phyloP scores from a whole-genome alignment of 2,329 filamentous ascomycete species.

The Alternaria hordeiaustralica region DNA sequence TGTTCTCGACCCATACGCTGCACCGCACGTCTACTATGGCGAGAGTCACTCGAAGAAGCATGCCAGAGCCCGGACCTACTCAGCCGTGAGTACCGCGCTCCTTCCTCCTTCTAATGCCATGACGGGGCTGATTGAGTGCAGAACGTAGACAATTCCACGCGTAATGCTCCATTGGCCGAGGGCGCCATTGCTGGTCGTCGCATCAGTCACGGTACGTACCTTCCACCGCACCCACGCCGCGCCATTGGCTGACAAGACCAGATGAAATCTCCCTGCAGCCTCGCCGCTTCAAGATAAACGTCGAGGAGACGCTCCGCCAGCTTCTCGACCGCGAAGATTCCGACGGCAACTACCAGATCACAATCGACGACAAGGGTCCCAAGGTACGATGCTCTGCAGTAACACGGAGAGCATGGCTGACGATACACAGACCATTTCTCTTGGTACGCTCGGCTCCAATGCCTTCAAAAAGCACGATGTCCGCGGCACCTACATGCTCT shows the following conservation, averaged over 20 bases:
- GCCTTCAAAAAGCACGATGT: conserved; percentile 89
- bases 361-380: conserved; percentile 91
- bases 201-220: conserved; percentile 47
- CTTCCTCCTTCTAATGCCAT: not conserved
- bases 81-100: conserved; percentile 55
- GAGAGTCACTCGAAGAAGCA: conserved; percentile 56
- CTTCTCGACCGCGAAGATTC: conserved; percentile 88
- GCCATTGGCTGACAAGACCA: conserved; percentile 47
- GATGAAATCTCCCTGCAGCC: conserved; percentile 75
- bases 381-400: conserved; percentile 65
- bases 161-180: conserved; percentile 38
- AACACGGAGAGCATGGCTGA: conserved; percentile 27
- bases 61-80: conserved; percentile 61
- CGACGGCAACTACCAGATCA: conserved; percentile 94
- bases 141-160: conserved; percentile 39
- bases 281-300: conserved; percentile 84
- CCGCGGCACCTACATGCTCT: conserved; percentile 95
- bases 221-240: not conserved
- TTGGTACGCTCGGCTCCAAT: conserved; percentile 85
- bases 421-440: conserved; percentile 69
- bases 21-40: conserved; percentile 67
- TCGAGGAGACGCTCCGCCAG: conserved; percentile 80
- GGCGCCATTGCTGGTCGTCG: conserved; percentile 41
- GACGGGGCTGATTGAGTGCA: conserved; percentile 23
- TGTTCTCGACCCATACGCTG: conserved; percentile 62